A percentile compares a stretch with the other conserved stretches of the same genome.
Conservation (phyloP, 2,329 filamentous ascomycete genomes). For the Periconia digitata region DNA sequence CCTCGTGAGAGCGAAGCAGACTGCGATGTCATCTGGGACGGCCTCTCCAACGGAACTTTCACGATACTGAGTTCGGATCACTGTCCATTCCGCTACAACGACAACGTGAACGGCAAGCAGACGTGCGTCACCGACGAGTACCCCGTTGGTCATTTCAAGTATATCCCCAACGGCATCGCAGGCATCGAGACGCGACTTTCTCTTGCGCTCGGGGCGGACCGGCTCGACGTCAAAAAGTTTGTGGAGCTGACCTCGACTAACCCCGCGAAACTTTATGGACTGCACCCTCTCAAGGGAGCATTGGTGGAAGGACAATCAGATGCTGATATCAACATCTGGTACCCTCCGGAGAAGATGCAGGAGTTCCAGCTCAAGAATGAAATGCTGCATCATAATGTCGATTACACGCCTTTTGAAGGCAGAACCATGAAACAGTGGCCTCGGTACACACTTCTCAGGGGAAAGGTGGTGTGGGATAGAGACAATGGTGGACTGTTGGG, state of each 20-base stretch:
- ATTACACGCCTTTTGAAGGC: slow-evolving; percentile 66
- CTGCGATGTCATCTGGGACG: slow-evolving; percentile 55
- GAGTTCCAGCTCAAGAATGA: slow-evolving; percentile 53
- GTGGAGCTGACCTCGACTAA: slow-evolving; percentile 59
- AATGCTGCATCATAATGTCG: slow-evolving; percentile 62
- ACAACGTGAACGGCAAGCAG: slow-evolving; percentile 48
- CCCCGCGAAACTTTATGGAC: slow-evolving; percentile 60
- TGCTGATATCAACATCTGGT: slow-evolving; percentile 60
- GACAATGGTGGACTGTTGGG: slow-evolving; percentile 56
- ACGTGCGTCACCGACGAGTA: slow-evolving; percentile 49
- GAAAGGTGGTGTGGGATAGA: slow-evolving; percentile 60
- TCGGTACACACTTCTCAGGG: slow-evolving; percentile 61
- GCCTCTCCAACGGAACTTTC: slow-evolving; percentile 55
- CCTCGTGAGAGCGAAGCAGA: slow-evolving; percentile 51
- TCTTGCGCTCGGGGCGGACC: slow-evolving; percentile 45
- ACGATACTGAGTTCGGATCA: slow-evolving; percentile 55
- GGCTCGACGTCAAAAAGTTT: slow-evolving; percentile 52
- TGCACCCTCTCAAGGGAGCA: slow-evolving; percentile 55
- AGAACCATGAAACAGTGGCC: slow-evolving; percentile 62
- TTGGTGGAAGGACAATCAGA: slow-evolving; percentile 54
- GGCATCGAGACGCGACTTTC: slow-evolving; percentile 61
- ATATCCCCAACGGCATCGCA: slow-evolving; percentile 61
- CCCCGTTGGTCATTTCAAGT: slow-evolving; percentile 53
- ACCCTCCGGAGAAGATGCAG: slow-evolving; percentile 41
- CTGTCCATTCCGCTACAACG: slow-evolving; percentile 52